Conservation (phyloP, 2,329 filamentous ascomycete genomes). For the Penicillium paneum region DNA sequence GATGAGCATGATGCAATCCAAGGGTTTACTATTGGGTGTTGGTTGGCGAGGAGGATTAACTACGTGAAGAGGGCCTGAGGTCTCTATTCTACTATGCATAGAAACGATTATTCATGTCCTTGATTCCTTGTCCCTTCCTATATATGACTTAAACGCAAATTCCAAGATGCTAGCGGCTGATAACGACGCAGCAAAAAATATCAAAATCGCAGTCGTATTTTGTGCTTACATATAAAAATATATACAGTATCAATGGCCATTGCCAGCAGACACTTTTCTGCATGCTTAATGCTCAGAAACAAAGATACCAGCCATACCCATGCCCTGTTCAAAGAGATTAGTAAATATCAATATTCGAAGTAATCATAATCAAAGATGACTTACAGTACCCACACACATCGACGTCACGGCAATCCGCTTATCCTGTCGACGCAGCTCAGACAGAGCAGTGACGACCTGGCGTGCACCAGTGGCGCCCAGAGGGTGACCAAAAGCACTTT, state of each 20-base stretch:
- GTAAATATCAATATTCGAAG: neutral
- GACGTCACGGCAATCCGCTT: constrained; percentile 81
- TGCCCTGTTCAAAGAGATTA: constrained; percentile 31
- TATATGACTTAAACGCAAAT: no score
- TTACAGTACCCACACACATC: constrained; percentile 86
- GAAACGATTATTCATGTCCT: no score
- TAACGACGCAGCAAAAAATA: no score
- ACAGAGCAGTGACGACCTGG: constrained; percentile 83
- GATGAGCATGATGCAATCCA: constrained; percentile 22
- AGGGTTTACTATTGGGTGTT: constrained; percentile 40
- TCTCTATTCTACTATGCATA: neutral
- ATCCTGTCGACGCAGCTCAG: constrained; percentile 75
- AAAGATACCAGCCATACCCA: constrained; percentile 88
- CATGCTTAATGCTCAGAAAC: constrained; percentile 68
- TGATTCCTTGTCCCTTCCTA: no score
- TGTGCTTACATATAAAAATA: neutral
- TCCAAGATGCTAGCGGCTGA: no score
- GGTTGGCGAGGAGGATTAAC: constrained; percentile 36
- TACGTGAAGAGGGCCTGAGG: constrained; percentile 12
- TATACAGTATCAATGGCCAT: neutral
- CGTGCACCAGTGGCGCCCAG: constrained; percentile 86
- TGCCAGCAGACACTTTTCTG: neutral
- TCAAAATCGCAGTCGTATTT: neutral
- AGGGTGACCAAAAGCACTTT: constrained; percentile 78
- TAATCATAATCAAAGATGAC: constrained; percentile 41